Conservation (phyloP, 345 rosid species). For the Aquilaria yunnanensis region DNA sequence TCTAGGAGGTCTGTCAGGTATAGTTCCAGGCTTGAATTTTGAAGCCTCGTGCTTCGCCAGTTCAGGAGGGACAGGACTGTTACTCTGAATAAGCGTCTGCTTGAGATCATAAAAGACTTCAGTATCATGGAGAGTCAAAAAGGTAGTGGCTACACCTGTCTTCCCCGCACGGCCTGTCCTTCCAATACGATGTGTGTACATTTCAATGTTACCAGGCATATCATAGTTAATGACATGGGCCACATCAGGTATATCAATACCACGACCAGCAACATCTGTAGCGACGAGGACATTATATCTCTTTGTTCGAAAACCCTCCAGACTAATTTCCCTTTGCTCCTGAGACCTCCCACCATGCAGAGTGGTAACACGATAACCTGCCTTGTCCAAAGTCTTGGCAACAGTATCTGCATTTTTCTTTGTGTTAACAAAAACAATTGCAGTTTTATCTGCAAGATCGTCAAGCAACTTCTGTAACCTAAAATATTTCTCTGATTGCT, state of each 20-base stretch:
- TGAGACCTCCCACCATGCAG: constrained; percentile 95
- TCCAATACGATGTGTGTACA: constrained; percentile 93
- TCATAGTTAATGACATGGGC: constrained; percentile 92
- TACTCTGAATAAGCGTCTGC: constrained; percentile 96
- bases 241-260: constrained; percentile 92
- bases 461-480: constrained; percentile 76
- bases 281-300: constrained; percentile 90
- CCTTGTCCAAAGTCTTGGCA: constrained; percentile 84
- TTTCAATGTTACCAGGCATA: constrained; percentile 84
- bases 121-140: constrained; percentile 69
- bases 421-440: constrained; percentile 89
- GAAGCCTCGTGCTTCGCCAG: constrained; percentile 94
- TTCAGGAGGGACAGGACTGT: constrained; percentile 87
- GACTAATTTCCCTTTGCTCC: constrained; percentile 91
- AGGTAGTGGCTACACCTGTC: constrained; percentile 89
- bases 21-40: constrained; percentile 83
- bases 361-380: constrained; percentile 82
- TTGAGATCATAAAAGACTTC: constrained; percentile 95
- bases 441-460: constrained; percentile 79
- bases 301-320: constrained; percentile 86
- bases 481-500: constrained; percentile 69
- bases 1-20: constrained; percentile 92
- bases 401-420: constrained; percentile 74
- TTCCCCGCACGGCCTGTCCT: constrained; percentile 98
- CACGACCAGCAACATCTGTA: constrained; percentile 94